These are phyloP conservation scores for Zygosaccharomyces pseudobailii DNA, from an alignment of 1,139 yeast genomes.

Conservation along the genomic window DNA sequence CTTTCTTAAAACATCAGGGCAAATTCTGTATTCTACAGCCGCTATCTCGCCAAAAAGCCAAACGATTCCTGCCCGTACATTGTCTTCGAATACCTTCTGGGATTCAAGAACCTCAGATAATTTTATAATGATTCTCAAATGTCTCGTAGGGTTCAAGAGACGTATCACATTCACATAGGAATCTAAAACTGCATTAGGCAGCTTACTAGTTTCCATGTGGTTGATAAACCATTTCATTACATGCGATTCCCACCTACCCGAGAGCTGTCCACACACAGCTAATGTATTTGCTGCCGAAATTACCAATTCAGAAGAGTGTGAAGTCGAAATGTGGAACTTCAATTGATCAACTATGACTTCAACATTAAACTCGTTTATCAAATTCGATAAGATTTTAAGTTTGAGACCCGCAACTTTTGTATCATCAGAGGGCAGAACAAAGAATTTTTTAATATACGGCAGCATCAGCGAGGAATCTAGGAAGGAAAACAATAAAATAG, in stretches of 20 bases:
- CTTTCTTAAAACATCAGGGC: conserved; percentile 72
- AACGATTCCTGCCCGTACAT: conserved; percentile 76
- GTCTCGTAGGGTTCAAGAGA: conserved; percentile 47
- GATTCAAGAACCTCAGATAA: conserved; percentile 34
- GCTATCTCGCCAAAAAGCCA: conserved; percentile 90
- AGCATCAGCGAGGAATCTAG: conserved; percentile 44
- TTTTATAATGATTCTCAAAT: conserved; percentile 40
- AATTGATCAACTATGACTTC: conserved; percentile 58
- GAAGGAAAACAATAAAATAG: conserved; percentile 40
- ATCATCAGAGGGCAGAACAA: conserved; percentile 55
- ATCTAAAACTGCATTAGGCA: conserved; percentile 40
- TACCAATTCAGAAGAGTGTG: conserved; percentile 39
- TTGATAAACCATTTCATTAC: conserved; percentile 44
- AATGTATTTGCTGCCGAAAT: conserved; percentile 55
- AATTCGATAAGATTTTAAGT: conserved; percentile 55
- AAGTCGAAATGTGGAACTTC: conserved; percentile 54
- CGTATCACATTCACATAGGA: conserved; percentile 69
- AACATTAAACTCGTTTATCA: conserved; percentile 52
- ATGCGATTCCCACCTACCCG: conserved; percentile 34
- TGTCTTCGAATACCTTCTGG: conserved; percentile 24
- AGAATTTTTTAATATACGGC: conserved; percentile 49
- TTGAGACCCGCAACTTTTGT: conserved; percentile 47
- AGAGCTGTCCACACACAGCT: conserved; percentile 48
- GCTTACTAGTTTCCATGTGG: conserved; percentile 33
- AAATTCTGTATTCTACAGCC: conserved; percentile 45